Evolutionary conservation across 2,329 filamentous ascomycete species (phyloP).

Genomic region (Aspergillus tamarii): DNA sequence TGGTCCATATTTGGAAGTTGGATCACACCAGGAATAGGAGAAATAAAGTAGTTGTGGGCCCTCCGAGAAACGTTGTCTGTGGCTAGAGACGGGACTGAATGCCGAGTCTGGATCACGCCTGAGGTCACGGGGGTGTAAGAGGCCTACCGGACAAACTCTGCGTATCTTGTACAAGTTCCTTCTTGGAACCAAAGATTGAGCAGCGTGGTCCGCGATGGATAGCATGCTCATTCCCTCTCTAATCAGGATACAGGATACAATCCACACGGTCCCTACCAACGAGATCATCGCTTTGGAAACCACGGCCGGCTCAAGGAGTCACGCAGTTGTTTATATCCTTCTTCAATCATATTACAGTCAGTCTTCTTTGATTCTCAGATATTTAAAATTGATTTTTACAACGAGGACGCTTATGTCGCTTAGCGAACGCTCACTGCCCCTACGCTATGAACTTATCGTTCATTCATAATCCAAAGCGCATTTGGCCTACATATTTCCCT

Average conservation of each 20-base stretch:
- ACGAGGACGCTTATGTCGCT: accelerated
- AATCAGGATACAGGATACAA: neutral
- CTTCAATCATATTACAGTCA: neutral
- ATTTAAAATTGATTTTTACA: too few relatives aligned
- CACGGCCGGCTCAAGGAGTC: too few relatives aligned
- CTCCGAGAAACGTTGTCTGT: neutral
- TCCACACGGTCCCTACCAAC: neutral
- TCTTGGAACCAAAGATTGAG: too few relatives aligned
- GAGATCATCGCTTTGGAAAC: neutral
- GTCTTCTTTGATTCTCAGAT: neutral
- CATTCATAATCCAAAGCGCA: too few relatives aligned
- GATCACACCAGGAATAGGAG: neutral
- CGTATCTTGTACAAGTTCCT: too few relatives aligned
- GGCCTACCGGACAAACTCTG: neutral
- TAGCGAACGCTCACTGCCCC: too few relatives aligned
- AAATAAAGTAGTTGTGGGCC: neutral
- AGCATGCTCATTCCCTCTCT: neutral
- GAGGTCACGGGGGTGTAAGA: neutral
- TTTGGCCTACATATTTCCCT: too few relatives aligned
- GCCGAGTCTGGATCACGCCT: neutral
- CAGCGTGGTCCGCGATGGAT: neutral
- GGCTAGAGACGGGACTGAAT: neutral
- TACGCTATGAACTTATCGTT: too few relatives aligned
- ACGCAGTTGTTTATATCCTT: neutral
- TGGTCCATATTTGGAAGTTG: neutral